Base-by-base conservation (phyloP, 441 rosid genomes). In the Sinapis alba region DNA sequence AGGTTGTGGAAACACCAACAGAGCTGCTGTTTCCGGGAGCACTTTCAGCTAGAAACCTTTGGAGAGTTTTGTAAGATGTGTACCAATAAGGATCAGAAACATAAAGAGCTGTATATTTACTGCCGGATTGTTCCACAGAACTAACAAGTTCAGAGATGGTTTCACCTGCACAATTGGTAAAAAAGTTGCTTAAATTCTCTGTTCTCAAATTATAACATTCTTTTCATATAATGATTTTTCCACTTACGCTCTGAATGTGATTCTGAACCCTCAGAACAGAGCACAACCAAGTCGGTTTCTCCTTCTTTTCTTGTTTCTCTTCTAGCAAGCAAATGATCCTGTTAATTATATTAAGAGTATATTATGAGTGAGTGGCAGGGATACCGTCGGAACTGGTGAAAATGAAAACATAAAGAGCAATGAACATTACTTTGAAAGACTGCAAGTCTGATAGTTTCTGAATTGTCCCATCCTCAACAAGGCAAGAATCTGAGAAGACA, bases 21-120 rank as follows among this genome's bases (percentile, higher is more conserved):
- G 86, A 50, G 56, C 56, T 83, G 45, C 65, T 79, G 73, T 90
- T 92, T 66, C 81, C 84, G 30, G 68, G 67, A 72, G 73, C 65
- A 30, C 77, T 81, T 74, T 92, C 99, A 59, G 88, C 90, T 62
- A 94, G 92, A 86, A 92, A 88, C 85, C 99, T 89, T 78, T 84
- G 88, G 60, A 89, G 78, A 26, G 83, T 86, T 73, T 69, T 78
- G 75, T 80, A 79, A 80, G 92, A 84, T 79, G 95, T 86, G 79
- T 88, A 86, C 76, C 85, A 78, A 38, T 79, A 77, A 18, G 99
- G 98, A 81, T 83, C 88, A 18, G 96, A 93, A 43, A 91, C 90
- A 79, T 93, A 95, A 15, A 95, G 91, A 47, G 90, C 90, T 43
- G 89, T 76, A 73, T 90, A 93, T 71, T 85, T 91, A 62, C 84